phyloP scores from a whole-genome alignment of 768 basidiomycete species.

The Suillus subluteus region DNA sequence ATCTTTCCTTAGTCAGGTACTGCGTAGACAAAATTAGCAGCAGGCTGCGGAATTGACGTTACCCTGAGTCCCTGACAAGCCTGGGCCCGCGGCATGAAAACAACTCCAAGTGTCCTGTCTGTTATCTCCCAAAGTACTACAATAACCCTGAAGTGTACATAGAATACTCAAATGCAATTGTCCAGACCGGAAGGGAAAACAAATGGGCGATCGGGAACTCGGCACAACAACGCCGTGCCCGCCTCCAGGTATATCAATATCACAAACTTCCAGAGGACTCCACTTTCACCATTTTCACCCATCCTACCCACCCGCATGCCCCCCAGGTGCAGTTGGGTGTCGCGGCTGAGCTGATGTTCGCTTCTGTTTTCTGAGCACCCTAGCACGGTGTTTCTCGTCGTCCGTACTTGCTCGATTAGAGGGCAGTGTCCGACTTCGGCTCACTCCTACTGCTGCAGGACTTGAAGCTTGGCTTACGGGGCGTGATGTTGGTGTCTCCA shows the following conservation, averaged over 20 bases:
- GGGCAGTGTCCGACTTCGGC: slow-evolving; percentile 70
- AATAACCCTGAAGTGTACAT: not conserved
- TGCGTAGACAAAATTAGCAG: not conserved
- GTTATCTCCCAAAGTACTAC: slow-evolving; percentile 1
- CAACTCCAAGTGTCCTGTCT: not conserved
- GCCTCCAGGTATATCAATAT: slow-evolving; percentile 13
- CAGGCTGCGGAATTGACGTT: not conserved
- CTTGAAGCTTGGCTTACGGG: slow-evolving; percentile 33
- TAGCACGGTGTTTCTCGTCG: slow-evolving; percentile 41
- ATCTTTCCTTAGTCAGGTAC: not conserved
- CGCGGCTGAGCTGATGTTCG: slow-evolving; percentile 45
- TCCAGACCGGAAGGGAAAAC: not conserved
- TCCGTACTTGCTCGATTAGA: slow-evolving; percentile 28
- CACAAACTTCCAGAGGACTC: slow-evolving; percentile 1
- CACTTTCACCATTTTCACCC: not conserved
- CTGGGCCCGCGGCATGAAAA: no score
- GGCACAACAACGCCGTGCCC: not conserved
- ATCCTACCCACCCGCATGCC: slow-evolving; percentile 5
- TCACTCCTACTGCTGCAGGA: slow-evolving; percentile 41
- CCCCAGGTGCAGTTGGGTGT: slow-evolving; percentile 14
- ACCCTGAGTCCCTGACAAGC: no score
- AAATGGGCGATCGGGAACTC: not conserved
- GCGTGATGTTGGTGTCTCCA: slow-evolving; percentile 44
- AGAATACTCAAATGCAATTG: not conserved
- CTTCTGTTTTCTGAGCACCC: slow-evolving; percentile 57